These are phyloP conservation scores for Triticum monococcum DNA, from an alignment of 176 grass and related monocot genomes.

Conservation along the genomic window DNA sequence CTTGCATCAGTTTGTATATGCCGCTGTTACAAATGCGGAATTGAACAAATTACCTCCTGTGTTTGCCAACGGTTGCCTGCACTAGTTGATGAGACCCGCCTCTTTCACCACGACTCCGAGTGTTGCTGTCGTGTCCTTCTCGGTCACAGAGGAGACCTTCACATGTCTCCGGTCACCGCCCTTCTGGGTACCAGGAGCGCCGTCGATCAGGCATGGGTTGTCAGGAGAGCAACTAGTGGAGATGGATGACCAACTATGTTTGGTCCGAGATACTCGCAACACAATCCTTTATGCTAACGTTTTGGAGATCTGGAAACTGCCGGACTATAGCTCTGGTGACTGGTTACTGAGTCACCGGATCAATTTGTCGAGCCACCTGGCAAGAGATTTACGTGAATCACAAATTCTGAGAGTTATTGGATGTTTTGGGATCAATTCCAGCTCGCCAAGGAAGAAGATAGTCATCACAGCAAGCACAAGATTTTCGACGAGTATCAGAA, in stretches of 20 bases:
- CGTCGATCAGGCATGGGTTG: not conserved
- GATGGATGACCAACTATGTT: not conserved
- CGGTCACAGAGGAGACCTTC: not conserved
- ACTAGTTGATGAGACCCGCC: not conserved
- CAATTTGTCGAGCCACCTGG: not conserved
- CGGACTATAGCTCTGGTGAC: not conserved
- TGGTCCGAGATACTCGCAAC: not conserved
- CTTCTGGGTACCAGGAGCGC: not conserved
- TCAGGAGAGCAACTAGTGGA: not conserved
- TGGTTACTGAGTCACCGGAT: not conserved
- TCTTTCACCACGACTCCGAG: not conserved
- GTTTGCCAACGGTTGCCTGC: constrained; percentile 1
- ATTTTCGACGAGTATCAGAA: not conserved
- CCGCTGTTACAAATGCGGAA: not conserved
- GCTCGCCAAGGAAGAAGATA: not conserved
- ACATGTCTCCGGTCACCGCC: not conserved
- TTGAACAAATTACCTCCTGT: not conserved
- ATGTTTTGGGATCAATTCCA: not conserved
- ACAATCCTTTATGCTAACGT: not conserved
- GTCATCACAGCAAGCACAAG: not conserved
- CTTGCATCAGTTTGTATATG: not conserved
- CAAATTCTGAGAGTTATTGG: not conserved
- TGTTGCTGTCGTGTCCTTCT: not conserved
- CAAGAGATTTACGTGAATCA: not conserved
- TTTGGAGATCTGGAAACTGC: not conserved